phyloP scores from a whole-genome alignment of 2,329 filamentous ascomycete species.

The Colletotrichum falcatum region DNA sequence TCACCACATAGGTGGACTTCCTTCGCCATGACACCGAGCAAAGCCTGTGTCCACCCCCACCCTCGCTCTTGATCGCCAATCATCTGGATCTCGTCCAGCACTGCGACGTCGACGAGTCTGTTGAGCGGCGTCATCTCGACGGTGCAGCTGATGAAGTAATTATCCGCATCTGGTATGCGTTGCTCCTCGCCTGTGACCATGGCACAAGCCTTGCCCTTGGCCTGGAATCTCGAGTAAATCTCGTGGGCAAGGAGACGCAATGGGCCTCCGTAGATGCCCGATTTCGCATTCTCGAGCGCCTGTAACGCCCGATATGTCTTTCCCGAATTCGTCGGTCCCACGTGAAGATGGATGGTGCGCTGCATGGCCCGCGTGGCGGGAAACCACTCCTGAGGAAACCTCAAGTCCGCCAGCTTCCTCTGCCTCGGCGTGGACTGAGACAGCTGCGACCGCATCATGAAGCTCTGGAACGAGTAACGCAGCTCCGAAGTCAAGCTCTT shows the following conservation, averaged over 20 bases:
- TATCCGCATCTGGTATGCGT: constrained; percentile 70
- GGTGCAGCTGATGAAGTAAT: constrained; percentile 83
- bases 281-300: constrained; percentile 79
- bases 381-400: constrained; percentile 94
- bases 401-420: constrained; percentile 78
- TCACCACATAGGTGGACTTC: constrained; percentile 97
- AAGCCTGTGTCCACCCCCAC: constrained; percentile 93
- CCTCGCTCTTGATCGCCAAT: constrained; percentile 83
- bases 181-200: constrained; percentile 94
- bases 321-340: constrained; percentile 96
- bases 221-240: constrained; percentile 87
- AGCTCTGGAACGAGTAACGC: constrained; percentile 75
- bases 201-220: constrained; percentile 81
- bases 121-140: constrained; percentile 85
- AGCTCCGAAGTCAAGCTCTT: constrained; percentile 68
- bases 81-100: constrained; percentile 99
- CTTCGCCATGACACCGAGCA: constrained; percentile 86
- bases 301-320: constrained; percentile 97
- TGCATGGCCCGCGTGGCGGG: constrained; percentile 84
- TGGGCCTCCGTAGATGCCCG: constrained; percentile 91
- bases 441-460: constrained; percentile 69
- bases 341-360: constrained; percentile 89
- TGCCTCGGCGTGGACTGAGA: constrained; percentile 69
- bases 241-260: constrained; percentile 91
- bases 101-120: constrained; percentile 81